Percentiles rank a stretch among this genome's conserved stretches.
These are phyloP conservation scores for Fulvia fulva DNA, from an alignment of 2,329 filamentous ascomycete genomes.

Conservation along the genomic window DNA sequence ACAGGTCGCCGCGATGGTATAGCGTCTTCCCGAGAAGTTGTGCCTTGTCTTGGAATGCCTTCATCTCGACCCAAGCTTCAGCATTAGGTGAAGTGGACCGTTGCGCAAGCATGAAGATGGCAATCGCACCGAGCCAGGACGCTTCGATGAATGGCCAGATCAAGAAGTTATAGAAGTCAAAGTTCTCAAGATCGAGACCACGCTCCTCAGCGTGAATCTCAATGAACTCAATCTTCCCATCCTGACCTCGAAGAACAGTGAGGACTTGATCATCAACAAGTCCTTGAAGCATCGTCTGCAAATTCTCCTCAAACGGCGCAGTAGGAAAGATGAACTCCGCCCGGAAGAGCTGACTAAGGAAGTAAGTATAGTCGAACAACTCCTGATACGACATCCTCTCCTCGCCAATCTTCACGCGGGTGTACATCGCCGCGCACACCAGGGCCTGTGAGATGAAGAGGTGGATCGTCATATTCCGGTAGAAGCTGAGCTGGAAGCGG, in stretches of 20 bases:
- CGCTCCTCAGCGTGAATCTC: slow-evolving; percentile 75
- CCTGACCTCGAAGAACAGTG: slow-evolving; percentile 55
- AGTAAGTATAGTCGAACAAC: slow-evolving; percentile 74
- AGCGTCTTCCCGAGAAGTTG: slow-evolving; percentile 84
- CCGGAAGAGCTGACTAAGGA: slow-evolving; percentile 88
- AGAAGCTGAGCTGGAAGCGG: slow-evolving; percentile 92
- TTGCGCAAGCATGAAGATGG: slow-evolving; percentile 68
- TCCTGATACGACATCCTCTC: slow-evolving; percentile 67
- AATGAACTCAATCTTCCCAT: slow-evolving; percentile 56
- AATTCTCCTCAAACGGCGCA: slow-evolving; percentile 73
- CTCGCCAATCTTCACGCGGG: slow-evolving; percentile 77
- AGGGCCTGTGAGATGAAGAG: slow-evolving; percentile 92
- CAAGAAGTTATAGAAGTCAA: slow-evolving; percentile 97
- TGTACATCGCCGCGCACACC: slow-evolving; percentile 87
- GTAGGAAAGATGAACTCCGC: slow-evolving; percentile 96
- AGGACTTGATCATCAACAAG: slow-evolving; percentile 79
- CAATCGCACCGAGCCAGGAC: slow-evolving; percentile 85
- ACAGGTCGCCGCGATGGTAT: slow-evolving; percentile 94
- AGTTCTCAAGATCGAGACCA: slow-evolving; percentile 80
- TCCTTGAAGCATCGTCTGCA: slow-evolving; percentile 72
- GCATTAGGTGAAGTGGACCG: slow-evolving; percentile 3
- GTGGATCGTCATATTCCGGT: slow-evolving; percentile 99
- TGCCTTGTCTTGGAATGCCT: slow-evolving; percentile 62
- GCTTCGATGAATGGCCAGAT: slow-evolving; percentile 98
- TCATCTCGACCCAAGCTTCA: slow-evolving; percentile 65